Evolutionary conservation across 2,329 filamentous ascomycete species (phyloP).

Genomic region (Penicillium sp.): DNA sequence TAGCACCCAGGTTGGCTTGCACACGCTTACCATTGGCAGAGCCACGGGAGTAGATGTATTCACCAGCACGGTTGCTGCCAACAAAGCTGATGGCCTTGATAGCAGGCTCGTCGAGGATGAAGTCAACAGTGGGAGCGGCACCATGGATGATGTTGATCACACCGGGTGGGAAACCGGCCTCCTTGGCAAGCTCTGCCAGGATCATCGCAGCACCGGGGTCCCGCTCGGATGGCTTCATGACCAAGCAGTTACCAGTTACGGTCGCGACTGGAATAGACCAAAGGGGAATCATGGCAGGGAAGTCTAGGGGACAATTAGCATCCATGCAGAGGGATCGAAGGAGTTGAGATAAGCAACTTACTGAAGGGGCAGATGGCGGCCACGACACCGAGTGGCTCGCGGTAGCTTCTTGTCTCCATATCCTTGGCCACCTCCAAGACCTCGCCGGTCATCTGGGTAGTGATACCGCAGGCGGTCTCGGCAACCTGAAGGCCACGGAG

Average conservation of each 20-base stretch:
- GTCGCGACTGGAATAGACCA: conserved; percentile 66
- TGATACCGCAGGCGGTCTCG: conserved; percentile 66
- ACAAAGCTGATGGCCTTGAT: conserved; percentile 70
- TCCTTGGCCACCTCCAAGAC: conserved; percentile 68
- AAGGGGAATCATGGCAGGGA: conserved; percentile 69
- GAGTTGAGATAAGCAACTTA: conserved; percentile 35
- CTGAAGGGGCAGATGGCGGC: conserved; percentile 67
- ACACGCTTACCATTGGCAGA: conserved; percentile 69
- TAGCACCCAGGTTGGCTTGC: conserved; percentile 67
- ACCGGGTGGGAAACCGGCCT: conserved; percentile 64
- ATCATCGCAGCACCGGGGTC: conserved; percentile 66
- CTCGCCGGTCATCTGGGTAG: conserved; percentile 63
- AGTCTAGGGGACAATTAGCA: conserved; percentile 48
- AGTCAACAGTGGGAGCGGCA: conserved; percentile 63
- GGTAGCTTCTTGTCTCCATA: conserved; percentile 67
- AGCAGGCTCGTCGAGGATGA: conserved; percentile 65
- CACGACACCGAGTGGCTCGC: conserved; percentile 63
- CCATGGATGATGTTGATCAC: conserved; percentile 68
- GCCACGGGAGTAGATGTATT: conserved; percentile 66
- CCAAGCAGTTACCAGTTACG: conserved; percentile 62
- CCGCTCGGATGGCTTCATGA: conserved; percentile 66
- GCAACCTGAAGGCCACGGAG: conserved; percentile 65
- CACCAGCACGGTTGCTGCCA: conserved; percentile 65
- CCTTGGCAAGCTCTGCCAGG: conserved; percentile 60
- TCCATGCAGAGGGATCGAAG: background rate